Conservation (phyloP, 2,329 filamentous ascomycete genomes). For the Scorias spongiosa region DNA sequence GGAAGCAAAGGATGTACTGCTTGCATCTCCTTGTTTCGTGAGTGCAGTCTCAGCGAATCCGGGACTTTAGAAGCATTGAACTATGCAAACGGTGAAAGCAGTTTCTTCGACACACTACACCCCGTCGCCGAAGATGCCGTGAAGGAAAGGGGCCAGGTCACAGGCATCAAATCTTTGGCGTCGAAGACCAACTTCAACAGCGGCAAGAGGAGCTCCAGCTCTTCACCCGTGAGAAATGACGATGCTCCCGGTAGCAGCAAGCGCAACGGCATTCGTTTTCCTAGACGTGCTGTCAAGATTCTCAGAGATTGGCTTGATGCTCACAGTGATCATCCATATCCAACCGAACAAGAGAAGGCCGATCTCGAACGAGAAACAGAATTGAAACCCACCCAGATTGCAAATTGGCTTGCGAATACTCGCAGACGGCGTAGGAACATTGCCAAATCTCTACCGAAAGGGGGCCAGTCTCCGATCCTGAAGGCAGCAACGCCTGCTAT, state of each 20-base stretch:
- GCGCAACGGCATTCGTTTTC: conserved; percentile 55
- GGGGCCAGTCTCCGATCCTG: conserved; percentile 45
- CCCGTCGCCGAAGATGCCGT: conserved; percentile 27
- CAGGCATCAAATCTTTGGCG: conserved; percentile 24
- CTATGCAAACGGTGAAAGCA: conserved; percentile 15
- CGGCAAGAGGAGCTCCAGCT: conserved; percentile 1
- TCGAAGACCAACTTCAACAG: conserved; percentile 1
- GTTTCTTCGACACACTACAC: conserved; percentile 32
- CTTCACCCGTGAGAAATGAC: conserved; percentile 10
- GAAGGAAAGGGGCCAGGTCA: conserved; percentile 19
- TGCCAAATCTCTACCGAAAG: conserved; percentile 35
- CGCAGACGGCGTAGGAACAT: conserved; percentile 67
- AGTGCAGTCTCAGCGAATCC: conserved; percentile 30
- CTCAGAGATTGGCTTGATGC: conserved; percentile 73
- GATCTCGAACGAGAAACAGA: conserved; percentile 64
- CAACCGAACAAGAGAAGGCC: conserved; percentile 75
- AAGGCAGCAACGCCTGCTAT: conserved; percentile 49
- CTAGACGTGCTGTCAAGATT: conserved; percentile 61
- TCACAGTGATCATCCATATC: conserved; percentile 72
- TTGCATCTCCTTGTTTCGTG: conserved; percentile 32
- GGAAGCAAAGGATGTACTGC: conserved; percentile 29
- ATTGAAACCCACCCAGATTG: conserved; percentile 68
- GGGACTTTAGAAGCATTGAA: conserved; percentile 14
- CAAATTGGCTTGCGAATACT: conserved; percentile 86
- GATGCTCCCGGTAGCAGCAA: conserved; percentile 20